Percentiles rank a stretch among this genome's conserved stretches.
Conservation (phyloP, 176 grass and related monocot species). For the Carex kokanica region DNA sequence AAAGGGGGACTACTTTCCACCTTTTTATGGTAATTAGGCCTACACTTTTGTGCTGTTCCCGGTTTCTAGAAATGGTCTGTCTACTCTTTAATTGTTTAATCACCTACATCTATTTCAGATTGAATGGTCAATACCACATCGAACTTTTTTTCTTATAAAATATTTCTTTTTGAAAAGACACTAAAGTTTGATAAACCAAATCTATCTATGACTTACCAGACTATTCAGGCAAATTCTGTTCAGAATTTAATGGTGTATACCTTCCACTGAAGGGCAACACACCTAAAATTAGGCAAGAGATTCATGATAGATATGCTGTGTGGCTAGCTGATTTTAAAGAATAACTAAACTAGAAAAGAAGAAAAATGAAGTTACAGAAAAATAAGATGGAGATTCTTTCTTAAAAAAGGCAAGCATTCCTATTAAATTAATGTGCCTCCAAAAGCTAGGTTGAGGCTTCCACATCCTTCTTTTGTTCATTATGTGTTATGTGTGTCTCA, state of each 20-base stretch:
- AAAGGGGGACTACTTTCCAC: not conserved
- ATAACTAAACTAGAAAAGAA: not conserved
- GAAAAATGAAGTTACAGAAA: not conserved
- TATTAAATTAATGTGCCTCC: not conserved
- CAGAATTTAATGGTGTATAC: not conserved
- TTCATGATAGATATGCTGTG: not conserved
- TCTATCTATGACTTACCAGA: not conserved
- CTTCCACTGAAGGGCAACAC: not conserved
- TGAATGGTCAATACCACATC: not conserved
- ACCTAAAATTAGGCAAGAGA: not conserved
- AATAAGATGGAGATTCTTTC: not conserved
- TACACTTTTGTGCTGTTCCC: not conserved
- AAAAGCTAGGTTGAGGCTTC: not conserved
- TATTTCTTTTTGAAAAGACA: not conserved
- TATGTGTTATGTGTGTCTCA: not conserved
- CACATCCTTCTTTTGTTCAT: not conserved
- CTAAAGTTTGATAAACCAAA: not conserved
- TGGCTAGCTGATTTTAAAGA: not conserved
- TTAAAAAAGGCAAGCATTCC: not conserved
- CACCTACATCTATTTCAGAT: not conserved
- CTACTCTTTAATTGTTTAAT: too few species aligned
- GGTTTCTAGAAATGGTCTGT: not conserved
- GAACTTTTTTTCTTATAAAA: not conserved
- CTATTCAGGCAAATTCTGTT: not conserved
- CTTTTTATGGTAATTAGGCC: not conserved